Evolutionary conservation across 2,329 filamentous ascomycete genomes (phyloP), one percentile per base, ranked within the genome.

Genomic region (Tolypocladium album): DNA sequence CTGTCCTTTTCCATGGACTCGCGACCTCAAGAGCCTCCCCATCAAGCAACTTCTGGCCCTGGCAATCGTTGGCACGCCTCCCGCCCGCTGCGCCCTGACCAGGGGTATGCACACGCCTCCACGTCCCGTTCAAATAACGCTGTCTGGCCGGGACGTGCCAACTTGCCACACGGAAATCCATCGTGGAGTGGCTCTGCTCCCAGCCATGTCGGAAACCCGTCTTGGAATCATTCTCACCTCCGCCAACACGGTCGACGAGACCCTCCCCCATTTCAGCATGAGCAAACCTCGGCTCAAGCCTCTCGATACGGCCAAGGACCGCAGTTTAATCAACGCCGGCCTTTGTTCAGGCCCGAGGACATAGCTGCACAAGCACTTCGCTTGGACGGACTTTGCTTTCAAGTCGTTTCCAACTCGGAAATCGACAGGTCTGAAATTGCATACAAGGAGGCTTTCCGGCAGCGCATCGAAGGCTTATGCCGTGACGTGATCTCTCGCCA

Each of bases 371-470:
- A 86, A 67, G 72, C 75, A 12, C 68, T 70, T 20, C 67, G 81
- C 17, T 74, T 87, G 17, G 81, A 85, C 27, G 66, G 67, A 0
- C 71, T 86, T 2, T 79, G 79, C 61, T 70, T 67, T 53, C 62
- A 69, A 38, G 69, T 72, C 17, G 66, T 90, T 22, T 73, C 80
- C 0, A 78, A 76, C 45, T 82, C 84, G 1, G 84, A 88, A 64
- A 91, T 93, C 63, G 80, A 79, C 43, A 68, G 73, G 1, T 71
- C 75, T 1, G 90, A 94, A 65, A 82, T 88, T 58, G 75, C 79
- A 2, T 81, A 86, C 64, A 95, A 94, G 68, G 88, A 94, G 66
- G 69, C 72, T 0, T 92, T 95, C 65, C 83, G 89, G 56, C 68
- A 75, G 55, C 75, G 76, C 34, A 81, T 95, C 20, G 86, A 93